Evolutionary conservation across 345 rosid genomes (phyloP), one percentile per base, ranked within the genome.

Genomic region (Eucalyptus pauciflora): DNA sequence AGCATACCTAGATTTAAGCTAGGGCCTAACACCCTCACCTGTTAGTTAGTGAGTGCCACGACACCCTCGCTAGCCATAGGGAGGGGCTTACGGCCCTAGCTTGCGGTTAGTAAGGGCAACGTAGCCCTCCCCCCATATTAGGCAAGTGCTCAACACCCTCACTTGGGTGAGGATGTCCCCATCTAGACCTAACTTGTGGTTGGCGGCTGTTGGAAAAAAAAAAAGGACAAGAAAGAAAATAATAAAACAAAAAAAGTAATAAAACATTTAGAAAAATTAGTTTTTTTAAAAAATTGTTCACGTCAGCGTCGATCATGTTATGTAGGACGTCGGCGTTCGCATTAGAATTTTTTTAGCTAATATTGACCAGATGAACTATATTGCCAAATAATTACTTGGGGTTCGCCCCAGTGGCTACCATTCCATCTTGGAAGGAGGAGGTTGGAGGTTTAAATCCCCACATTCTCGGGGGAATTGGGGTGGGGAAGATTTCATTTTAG

Each of bases 321-420:
- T 1, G 5, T 0, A 25, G 3, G 5, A 56, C 2, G 62, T 10
- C 20, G 8, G 58, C 0, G 0, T 52, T 52, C 1, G 1, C 25
- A 52, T 20, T 52, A 52, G 2, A 52, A 52, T 2, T 24, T 24
- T 24, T 4, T 2, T 10, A 56, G 0, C 1, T 13, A 56, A 56
- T 24, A 56, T 56, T 24, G 6, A 22, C 6, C 3, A 0, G 12
- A 56, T 56, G 12, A 24, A 9, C 62, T 9, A 56, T 20, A 56
- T 56, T 56, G 4, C 2, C 8, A 52, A 52, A 52, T 17, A n/a
- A n/a, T n/a, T n/a, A n/a, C n/a, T n/a, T n/a, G n/a, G n/a, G n/a
- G n/a, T n/a, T n/a, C n/a, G n/a, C n/a, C n/a, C n/a, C n/a, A n/a
- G n/a, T n/a, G n/a, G n/a, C n/a, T n/a, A n/a, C n/a, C n/a, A n/a